Evolutionary conservation across 148 eudicot genomes (phyloP).

Genomic region (Euryodendron excelsum): DNA sequence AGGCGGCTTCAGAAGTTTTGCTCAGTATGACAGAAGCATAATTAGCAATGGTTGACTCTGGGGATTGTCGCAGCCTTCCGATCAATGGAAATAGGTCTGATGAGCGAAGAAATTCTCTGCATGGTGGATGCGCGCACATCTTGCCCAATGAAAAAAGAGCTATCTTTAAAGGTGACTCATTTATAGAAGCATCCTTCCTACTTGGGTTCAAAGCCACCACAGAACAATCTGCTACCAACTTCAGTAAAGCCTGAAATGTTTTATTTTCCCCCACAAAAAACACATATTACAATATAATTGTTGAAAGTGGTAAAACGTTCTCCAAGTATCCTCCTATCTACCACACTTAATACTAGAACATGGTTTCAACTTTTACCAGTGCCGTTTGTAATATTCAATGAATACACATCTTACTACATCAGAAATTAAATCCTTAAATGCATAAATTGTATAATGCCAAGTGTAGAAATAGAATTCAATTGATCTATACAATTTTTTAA

Average conservation of each 20-base stretch:
- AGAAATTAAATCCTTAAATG: too few relatives aligned
- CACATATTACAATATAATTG: background rate
- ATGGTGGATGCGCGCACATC: constrained; percentile 78
- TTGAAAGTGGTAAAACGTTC: background rate
- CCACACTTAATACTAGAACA: background rate
- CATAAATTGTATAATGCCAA: too few relatives aligned
- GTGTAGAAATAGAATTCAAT: too few relatives aligned
- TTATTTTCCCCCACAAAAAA: background rate
- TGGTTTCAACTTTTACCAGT: background rate
- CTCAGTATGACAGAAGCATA: constrained; percentile 59
- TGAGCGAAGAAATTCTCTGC: constrained; percentile 74
- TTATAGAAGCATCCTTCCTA: constrained; percentile 61
- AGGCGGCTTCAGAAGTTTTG: constrained; percentile 37
- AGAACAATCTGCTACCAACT: constrained; percentile 74
- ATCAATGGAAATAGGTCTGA: constrained; percentile 66
- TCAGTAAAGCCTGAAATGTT: constrained; percentile 72
- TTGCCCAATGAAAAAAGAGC: constrained; percentile 86
- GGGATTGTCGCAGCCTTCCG: constrained; percentile 74
- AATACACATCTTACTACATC: background rate
- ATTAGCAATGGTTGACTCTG: constrained; percentile 63
- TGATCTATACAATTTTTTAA: background rate
- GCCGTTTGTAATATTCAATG: background rate
- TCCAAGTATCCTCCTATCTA: background rate
- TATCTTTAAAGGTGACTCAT: constrained; percentile 86
- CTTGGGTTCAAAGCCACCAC: constrained; percentile 78